Conservation (phyloP, 73 alveolate species). For the Breviolum minutum region DNA sequence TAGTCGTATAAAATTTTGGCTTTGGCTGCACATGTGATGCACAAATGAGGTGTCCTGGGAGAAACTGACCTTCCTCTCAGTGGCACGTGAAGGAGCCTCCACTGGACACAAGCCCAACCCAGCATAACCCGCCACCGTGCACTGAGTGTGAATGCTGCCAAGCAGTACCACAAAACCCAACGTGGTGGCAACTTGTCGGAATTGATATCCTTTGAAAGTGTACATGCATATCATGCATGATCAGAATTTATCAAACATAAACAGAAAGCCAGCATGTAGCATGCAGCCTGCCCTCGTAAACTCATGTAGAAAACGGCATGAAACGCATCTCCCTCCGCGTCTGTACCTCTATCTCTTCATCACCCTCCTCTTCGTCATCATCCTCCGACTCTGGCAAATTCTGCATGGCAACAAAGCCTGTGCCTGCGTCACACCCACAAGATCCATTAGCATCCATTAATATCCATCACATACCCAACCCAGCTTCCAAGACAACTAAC, state of each 20-base stretch:
- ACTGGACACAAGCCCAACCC: neutral
- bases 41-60: neutral
- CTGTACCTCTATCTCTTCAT: conserved; percentile 3
- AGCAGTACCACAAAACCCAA: neutral
- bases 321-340: no score
- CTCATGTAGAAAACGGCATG: no score
- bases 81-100: neutral
- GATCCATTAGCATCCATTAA: neutral
- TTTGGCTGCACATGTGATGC: neutral
- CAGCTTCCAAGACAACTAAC: neutral
- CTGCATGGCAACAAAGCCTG: conserved; percentile 24
- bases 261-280: no score
- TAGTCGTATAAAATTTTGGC: neutral
- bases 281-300: no score
- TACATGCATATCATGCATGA: no score
- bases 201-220: neutral
- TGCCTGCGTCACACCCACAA: conserved; percentile 15
- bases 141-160: no score
- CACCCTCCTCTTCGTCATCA: neutral
- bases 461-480: neutral
- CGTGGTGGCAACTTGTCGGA: neutral
- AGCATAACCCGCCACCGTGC: neutral
- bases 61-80: conserved; percentile 36
- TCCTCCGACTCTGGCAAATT: conserved; percentile 44
- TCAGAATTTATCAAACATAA: no score